phyloP scores from a whole-genome alignment of 257 asterid species.

The Plantago major region DNA sequence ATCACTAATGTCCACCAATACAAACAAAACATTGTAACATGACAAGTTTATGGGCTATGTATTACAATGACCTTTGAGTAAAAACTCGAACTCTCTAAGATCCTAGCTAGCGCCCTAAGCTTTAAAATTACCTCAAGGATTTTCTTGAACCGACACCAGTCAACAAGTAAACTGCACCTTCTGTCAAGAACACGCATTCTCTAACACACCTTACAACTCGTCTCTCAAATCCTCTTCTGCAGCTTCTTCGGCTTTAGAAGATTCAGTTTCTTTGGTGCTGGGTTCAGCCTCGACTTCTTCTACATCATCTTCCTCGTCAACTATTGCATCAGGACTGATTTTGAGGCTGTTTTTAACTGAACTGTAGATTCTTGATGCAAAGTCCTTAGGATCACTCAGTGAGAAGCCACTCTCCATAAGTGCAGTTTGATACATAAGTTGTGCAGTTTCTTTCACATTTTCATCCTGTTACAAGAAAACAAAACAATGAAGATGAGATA shows the following conservation, averaged over 20 bases:
- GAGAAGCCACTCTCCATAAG: conserved; percentile 84
- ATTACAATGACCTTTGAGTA: too few species aligned
- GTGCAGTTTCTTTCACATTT: conserved; percentile 65
- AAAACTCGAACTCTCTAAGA: too few species aligned
- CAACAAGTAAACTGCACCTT: too few species aligned
- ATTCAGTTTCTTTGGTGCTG: conserved; percentile 31
- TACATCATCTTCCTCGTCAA: conserved; percentile 73
- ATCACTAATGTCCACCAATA: neutral
- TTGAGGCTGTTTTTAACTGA: conserved; percentile 65
- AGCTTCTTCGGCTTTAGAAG: conserved; percentile 26
- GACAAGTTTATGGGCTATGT: conserved; percentile 34
- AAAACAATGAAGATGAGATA: neutral
- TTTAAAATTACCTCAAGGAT: conserved; percentile 6
- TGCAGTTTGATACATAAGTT: conserved; percentile 84
- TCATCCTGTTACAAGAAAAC: conserved; percentile 38
- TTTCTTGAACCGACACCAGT: conserved; percentile 14
- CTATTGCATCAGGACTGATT: conserved; percentile 62
- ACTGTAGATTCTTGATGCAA: conserved; percentile 64
- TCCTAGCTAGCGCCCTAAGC: too few species aligned
- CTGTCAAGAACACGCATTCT: too few species aligned
- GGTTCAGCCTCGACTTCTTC: conserved; percentile 52
- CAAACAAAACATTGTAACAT: conserved; percentile 4
- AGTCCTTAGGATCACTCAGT: conserved; percentile 77
- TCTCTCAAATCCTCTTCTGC: conserved; percentile 46
- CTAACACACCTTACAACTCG: conserved; percentile 52